phyloP scores from a whole-genome alignment of 2,329 filamentous ascomycete genomes.

The Xylariaceae sp. region DNA sequence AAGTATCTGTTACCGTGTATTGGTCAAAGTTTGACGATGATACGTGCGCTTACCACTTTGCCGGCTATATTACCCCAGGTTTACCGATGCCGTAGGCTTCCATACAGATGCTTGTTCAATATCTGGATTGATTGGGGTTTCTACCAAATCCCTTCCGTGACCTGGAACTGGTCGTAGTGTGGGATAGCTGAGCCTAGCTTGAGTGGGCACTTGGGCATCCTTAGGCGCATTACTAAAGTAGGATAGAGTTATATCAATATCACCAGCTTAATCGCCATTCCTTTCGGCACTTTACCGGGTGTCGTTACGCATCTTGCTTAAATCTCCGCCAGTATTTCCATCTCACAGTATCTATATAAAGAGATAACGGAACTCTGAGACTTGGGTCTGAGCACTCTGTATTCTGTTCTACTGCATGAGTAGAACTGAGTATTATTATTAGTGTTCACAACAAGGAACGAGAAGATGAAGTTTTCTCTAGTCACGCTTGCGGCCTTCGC shows the following conservation, averaged over 20 bases:
- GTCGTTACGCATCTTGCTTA: no score
- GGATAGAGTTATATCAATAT: no score
- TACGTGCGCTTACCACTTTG: slow-evolving; percentile 14
- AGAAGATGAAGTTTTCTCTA: slow-evolving; percentile 44
- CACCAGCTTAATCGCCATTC: no score
- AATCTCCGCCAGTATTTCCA: no score
- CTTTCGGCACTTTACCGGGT: no score
- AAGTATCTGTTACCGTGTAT: no score
- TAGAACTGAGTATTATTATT: neutral
- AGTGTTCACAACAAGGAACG: slow-evolving; percentile 3
- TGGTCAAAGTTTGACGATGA: no score
- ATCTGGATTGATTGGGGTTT: slow-evolving; percentile 7
- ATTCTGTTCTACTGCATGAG: neutral
- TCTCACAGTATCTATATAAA: no score
- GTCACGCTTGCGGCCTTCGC: slow-evolving; percentile 38
- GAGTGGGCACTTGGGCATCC: no score
- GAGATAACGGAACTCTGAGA: neutral
- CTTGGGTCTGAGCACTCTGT: neutral
- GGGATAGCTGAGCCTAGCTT: no score
- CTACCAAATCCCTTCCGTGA: slow-evolving; percentile 10
- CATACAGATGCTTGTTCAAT: slow-evolving; percentile 15
- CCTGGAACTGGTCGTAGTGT: no score
- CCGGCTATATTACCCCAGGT: slow-evolving; percentile 28
- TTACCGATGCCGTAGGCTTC: slow-evolving; percentile 13
- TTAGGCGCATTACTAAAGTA: no score